Base-by-base conservation (phyloP, 768 basidiomycete species). In the Krasilnikovozyma curviuscula region DNA sequence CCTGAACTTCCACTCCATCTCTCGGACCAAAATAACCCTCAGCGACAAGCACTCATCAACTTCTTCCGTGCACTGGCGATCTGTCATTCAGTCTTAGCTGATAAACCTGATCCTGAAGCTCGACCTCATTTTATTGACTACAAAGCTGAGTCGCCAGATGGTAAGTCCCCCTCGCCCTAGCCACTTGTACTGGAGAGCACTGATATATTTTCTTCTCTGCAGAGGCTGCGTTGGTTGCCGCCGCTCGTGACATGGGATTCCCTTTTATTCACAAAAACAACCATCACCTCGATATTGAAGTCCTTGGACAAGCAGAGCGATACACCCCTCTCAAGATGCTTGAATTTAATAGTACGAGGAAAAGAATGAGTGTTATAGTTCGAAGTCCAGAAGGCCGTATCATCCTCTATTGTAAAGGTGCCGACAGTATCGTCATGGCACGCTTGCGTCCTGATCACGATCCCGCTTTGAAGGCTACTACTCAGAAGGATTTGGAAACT, bases 1-100 rank as follows among this genome's bases (percentile, higher is more conserved):
- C 83, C 88, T 1, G 76, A 77, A 52, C 74, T 93, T 40, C 84
- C 82, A 0, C 71, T 78, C 24, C 78, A 86, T 58, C 70, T 93
- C 31, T 69, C 74, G 4, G 71, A 84, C 57, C 72, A 72, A 12
- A 45, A 49, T 2, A 68, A 69, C 0, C 69, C 70, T 14, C 81
- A 89, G 55, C 73, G 78, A 4, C 61, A 63, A 27, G 32, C 49
- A 6, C 70, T 89, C 50, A 70, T 79, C 49, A 75, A 77, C 7
- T 95, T 97, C 68, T 95, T 91, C 70, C 77, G 83, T n/a, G 85
- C 85, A 0, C 70, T 97, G n/a, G 82, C 88, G 0, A 61, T 97
- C 16, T 97, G 91, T 59, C 91, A 97, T 61, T 81, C 77, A 14
- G 91, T 93, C 37, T 72, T 95, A 10, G 72, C 85, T 0, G 86